Percentiles rank a stretch among this genome's conserved stretches.
phyloP scores from a whole-genome alignment of 305 asterid genomes.

The Ruellia speciosa region DNA sequence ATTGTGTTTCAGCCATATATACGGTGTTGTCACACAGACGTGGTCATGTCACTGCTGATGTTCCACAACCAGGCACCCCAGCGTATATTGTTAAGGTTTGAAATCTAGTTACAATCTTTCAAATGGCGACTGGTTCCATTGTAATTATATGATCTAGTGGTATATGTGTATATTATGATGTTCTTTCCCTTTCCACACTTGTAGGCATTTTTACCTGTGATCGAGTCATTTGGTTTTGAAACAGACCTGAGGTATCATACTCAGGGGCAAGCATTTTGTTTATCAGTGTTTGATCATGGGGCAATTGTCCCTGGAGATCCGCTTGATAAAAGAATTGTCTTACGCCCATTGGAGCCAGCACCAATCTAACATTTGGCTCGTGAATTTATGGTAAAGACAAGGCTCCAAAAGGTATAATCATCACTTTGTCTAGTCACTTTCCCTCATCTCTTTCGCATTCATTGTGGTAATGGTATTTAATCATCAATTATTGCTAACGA shows the following conservation, averaged over 20 bases:
- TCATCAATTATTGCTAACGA: too few species aligned
- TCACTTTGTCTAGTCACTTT: neutral
- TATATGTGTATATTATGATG: conserved; percentile 11
- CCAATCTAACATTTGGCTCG: conserved; percentile 93
- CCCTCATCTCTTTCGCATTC: too few species aligned
- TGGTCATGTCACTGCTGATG: conserved; percentile 94
- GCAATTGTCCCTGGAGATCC: conserved; percentile 98
- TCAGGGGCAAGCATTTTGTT: conserved; percentile 91
- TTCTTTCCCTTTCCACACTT: conserved; percentile 3
- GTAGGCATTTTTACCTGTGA: conserved; percentile 91
- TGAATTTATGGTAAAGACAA: conserved; percentile 94
- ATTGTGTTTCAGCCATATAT: conserved; percentile 91
- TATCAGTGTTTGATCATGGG: conserved; percentile 91
- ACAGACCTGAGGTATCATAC: conserved; percentile 97
- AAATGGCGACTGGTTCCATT: neutral
- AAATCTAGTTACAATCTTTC: conserved; percentile 4
- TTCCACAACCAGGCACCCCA: conserved; percentile 97
- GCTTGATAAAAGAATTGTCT: conserved; percentile 79
- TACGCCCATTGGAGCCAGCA: conserved; percentile 94
- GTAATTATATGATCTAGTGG: neutral
- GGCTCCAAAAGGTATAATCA: conserved; percentile 78
- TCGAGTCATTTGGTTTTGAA: conserved; percentile 94
- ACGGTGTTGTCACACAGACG: conserved; percentile 89
- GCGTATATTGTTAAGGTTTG: conserved; percentile 91
- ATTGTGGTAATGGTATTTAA: too few species aligned